Evolutionary conservation across 192 early-diverging fungal species (phyloP).

Genomic region (Gigaspora rosea): DNA sequence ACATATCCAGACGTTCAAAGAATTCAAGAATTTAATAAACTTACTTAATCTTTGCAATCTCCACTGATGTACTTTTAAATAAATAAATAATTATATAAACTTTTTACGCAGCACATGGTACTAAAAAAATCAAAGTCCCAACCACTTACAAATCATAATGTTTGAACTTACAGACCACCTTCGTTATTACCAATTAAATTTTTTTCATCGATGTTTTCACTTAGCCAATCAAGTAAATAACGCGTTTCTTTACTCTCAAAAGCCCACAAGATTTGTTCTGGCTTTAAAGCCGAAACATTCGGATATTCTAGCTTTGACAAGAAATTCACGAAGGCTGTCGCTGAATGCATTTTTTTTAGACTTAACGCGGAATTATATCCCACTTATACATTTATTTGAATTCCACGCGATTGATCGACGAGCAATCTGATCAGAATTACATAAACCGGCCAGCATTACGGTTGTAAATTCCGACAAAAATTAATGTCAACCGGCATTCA

Average conservation of each 20-base stretch:
- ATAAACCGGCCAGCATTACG: no score
- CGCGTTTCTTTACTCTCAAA: conserved; percentile 4
- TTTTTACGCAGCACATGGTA: neutral
- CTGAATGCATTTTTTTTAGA: neutral
- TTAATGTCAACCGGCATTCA: no score
- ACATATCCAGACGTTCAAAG: neutral
- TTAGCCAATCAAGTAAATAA: conserved; percentile 25
- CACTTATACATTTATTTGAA: no score
- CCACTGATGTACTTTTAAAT: neutral
- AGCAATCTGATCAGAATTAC: no score
- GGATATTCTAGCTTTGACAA: conserved; percentile 18
- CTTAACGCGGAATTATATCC: no score
- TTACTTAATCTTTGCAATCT: neutral
- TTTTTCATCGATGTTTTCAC: conserved; percentile 28
- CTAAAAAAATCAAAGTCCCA: neutral
- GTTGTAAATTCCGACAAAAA: no score
- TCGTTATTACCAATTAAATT: conserved; percentile 20
- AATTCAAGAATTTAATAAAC: neutral
- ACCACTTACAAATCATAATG: neutral
- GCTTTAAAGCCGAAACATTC: conserved; percentile 10
- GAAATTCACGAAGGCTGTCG: conserved; percentile 5
- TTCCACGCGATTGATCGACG: no score
- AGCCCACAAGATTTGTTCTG: conserved; percentile 29
- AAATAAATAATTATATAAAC: neutral
- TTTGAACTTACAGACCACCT: conserved; percentile 4